Conservation (phyloP, 2,329 filamentous ascomycete genomes). For the Sporothrix globosa region DNA sequence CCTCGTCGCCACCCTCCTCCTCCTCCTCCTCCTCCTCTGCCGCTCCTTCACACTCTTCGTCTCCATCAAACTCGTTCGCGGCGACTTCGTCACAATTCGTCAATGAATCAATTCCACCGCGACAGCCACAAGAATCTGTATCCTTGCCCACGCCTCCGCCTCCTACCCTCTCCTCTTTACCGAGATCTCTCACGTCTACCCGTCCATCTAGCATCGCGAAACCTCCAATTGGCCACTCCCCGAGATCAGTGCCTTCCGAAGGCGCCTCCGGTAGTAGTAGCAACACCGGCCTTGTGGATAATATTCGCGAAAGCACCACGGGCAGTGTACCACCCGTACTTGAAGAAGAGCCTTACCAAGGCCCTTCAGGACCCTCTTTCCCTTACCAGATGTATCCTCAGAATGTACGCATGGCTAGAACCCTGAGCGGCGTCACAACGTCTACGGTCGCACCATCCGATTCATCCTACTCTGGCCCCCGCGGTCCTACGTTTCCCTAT, state of each 20-base stretch:
- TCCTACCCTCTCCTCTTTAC: not conserved
- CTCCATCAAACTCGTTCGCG: not conserved
- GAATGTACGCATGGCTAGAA: slow-evolving; percentile 71
- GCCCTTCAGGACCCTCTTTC: slow-evolving; percentile 74
- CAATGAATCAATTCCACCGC: not conserved
- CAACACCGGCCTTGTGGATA: slow-evolving; percentile 35
- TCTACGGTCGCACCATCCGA: slow-evolving; percentile 45
- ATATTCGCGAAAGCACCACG: slow-evolving; percentile 44
- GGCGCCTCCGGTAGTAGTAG: not conserved
- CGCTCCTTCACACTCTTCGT: not conserved
- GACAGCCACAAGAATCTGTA: not conserved
- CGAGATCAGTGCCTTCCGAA: slow-evolving; percentile 50
- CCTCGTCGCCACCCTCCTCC: not conserved
- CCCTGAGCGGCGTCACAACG: slow-evolving; percentile 66
- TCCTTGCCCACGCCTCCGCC: not conserved
- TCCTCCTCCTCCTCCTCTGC: not conserved
- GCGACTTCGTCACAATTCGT: slow-evolving; percentile 15
- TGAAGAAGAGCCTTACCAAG: slow-evolving; percentile 68
- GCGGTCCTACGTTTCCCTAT: slow-evolving; percentile 81
- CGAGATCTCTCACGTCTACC: not conserved
- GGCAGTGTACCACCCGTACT: slow-evolving; percentile 35
- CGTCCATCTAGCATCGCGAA: slow-evolving; percentile 60
- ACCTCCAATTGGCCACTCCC: slow-evolving; percentile 44
- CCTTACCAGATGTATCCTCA: slow-evolving; percentile 86
- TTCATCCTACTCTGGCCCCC: slow-evolving; percentile 60